These are phyloP conservation scores for Tetracladium marchalianum DNA, from an alignment of 495 filamentous ascomycete species.

Conservation along the genomic window DNA sequence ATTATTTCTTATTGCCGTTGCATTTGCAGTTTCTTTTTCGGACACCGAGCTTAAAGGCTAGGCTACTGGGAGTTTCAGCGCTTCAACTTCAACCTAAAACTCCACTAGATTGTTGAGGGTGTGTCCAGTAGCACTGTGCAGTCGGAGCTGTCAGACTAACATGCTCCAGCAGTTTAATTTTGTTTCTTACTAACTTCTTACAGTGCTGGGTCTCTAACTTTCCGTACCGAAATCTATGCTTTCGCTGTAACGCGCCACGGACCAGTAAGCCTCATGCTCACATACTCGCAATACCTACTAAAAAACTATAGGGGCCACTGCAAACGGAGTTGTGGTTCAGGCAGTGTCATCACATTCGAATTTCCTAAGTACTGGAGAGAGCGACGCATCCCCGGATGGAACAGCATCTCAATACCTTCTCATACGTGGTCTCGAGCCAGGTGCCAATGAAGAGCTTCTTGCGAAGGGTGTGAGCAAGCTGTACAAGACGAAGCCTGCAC, in stretches of 20 bases:
- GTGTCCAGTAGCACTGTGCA: no score
- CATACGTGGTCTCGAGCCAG: slow-evolving; percentile 61
- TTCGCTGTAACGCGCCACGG: slow-evolving; percentile 61
- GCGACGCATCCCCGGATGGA: slow-evolving; percentile 66
- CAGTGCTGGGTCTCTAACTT: slow-evolving; percentile 71
- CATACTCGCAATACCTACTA: not conserved
- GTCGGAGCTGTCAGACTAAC: no score
- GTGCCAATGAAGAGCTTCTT: slow-evolving; percentile 67
- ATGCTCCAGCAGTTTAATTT: no score
- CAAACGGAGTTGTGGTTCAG: slow-evolving; percentile 15
- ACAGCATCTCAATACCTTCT: slow-evolving; percentile 75
- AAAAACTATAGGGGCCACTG: slow-evolving; percentile 18
- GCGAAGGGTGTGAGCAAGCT: slow-evolving; percentile 74
- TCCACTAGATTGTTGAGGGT: no score
- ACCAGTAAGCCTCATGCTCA: slow-evolving; percentile 41
- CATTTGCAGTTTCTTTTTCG: not conserved
- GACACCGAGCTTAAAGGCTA: no score
- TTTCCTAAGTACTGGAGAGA: slow-evolving; percentile 61
- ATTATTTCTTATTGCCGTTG: slow-evolving; percentile 2
- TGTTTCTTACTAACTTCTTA: slow-evolving; percentile 7
- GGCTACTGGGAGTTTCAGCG: no score
- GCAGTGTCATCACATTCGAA: slow-evolving; percentile 19
- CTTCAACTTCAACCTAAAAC: no score
- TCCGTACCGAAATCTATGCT: slow-evolving; percentile 57
- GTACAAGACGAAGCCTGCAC: slow-evolving; percentile 41